Evolutionary conservation across 306 rosid genomes (phyloP), one percentile per base, ranked within the genome.

Genomic region (Quillaja saponaria): DNA sequence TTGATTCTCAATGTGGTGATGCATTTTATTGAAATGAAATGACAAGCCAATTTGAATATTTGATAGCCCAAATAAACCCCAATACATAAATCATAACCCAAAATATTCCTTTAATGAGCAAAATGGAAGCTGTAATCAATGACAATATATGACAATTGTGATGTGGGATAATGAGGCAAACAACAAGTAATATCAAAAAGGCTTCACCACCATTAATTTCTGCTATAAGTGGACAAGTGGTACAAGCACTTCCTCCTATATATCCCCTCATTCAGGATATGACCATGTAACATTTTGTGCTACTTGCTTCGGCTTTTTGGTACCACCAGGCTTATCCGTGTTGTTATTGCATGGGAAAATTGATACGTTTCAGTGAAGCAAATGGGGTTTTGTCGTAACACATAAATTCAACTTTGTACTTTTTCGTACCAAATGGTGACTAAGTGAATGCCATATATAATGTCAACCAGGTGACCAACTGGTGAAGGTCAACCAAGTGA

Each of bases 151-250:
- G 19, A 12, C 70, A 21, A 53, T 34, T 63, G 55, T 57, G 49
- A 59, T 31, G 38, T 16, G 46, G 62, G 63, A 61, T 61, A 72
- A 58, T 51, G 58, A 73, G 71, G 75, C 67, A 72, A 62, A 70
- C 78, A 78, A 66, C 48, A 72, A 53, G 12, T 28, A 48, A 19
- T 49, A 31, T 66, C 51, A 69, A 73, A n/a, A 56, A 76, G 79
- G 28, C 4, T 6, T 70, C 64, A 49, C 68, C 90, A 72, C 79
- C 62, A 78, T 38, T 17, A 19, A 15, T 45, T 38, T 60, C 6
- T 8, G 19, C 5, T 19, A 42, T n/a, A 70, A 81, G 82, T 84
- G 86, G 82, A 49, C 68, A 51, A 81, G 81, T 84, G 83, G 90
- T n/a, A 71, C 15, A 47, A 50, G 74, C 81, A 75, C 82, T 64